Base-by-base conservation (phyloP, 495 filamentous ascomycete species). In the Lichenothelia convexa region DNA sequence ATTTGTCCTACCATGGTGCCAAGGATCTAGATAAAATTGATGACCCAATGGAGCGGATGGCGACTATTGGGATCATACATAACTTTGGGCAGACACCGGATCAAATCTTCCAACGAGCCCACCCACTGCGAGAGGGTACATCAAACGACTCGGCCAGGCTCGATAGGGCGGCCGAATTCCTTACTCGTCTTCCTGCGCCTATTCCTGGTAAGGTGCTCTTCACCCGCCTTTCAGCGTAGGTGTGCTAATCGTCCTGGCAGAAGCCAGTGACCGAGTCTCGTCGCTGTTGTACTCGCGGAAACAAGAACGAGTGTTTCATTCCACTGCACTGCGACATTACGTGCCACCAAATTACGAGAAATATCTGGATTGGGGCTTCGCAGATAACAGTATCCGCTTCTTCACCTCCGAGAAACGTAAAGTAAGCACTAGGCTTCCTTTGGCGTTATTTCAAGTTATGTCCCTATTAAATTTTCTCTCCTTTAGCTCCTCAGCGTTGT, bases 61-160 rank as follows among this genome's bases (percentile, higher is more conserved):
- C 81, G 3, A 86, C 83, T 0, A 93, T 93, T 44, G 80, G 83
- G 18, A 93, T 93, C 48, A 93, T 97, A 41, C 85, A 97, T 57
- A 94, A 94, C 49, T 97, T 97, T 56, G 89, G 89, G 1, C 89
- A 97, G 53, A 97, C 91, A 9, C 91, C 91, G 2, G 73, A 87
- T 54, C 89, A 97, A 54, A 76, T 94, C 15, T 97, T 94, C 55
- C 73, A 72, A 20, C 72, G 76, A 41, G 63, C 75, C 12, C 89
- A 97, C 56, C 71, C 76, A 5, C 52, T 66, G 22, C 68, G 77
- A 26, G 86, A 95, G 45, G 66, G 75, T 29, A 56, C 64, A 18
- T 52, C 58, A 15, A 57, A 69, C n/a, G 71, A 68, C 23, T 57
- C 65, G 18, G 71, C 64, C 38, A 63, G 81, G 32, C 59, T 97